Percentiles rank a stretch among this genome's conserved stretches.
phyloP scores from a whole-genome alignment of 2,329 filamentous ascomycete species.

The Sphaerostilbella broomeana region DNA sequence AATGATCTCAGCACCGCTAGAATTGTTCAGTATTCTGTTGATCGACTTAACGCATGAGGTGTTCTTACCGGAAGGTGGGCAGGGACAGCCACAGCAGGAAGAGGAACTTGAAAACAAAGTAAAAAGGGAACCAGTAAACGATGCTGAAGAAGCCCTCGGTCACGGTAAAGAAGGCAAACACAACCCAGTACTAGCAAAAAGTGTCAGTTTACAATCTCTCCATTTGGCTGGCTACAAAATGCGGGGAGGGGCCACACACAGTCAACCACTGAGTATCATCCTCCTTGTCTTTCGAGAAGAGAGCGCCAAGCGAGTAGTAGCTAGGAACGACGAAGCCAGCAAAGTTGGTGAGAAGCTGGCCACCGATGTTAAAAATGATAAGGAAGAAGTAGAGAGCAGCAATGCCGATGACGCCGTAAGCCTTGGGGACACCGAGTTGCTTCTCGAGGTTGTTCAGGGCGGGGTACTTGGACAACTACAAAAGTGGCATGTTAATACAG shows the following conservation, averaged over 20 bases:
- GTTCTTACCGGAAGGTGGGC: conserved; percentile 74
- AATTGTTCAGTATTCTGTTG: conserved; percentile 5
- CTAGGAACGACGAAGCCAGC: conserved; percentile 76
- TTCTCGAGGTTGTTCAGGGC: conserved; percentile 79
- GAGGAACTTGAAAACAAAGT: conserved; percentile 99
- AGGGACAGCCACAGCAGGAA: conserved; percentile 97
- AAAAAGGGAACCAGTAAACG: conserved; percentile 96
- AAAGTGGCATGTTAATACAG: conserved; percentile 16
- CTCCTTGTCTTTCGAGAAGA: conserved; percentile 63
- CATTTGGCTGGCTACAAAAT: conserved; percentile 1
- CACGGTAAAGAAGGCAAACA: conserved; percentile 75
- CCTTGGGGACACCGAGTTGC: conserved; percentile 76
- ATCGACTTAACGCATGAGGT: too few relatives aligned
- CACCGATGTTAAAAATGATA: conserved; percentile 87
- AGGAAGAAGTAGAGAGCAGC: conserved; percentile 81
- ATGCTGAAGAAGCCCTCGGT: conserved; percentile 76
- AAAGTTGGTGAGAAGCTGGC: conserved; percentile 80
- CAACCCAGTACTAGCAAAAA: conserved; percentile 69
- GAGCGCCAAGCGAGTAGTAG: conserved; percentile 75
- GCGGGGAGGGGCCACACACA: conserved; percentile 39
- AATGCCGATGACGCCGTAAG: conserved; percentile 72
- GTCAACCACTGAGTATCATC: conserved; percentile 80
- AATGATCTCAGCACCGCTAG: conserved; percentile 86
- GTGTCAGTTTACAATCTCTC: conserved; percentile 27
- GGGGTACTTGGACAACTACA: conserved; percentile 78